Conservation (phyloP, 768 basidiomycete genomes). For the Xanthoconium purpureum region DNA sequence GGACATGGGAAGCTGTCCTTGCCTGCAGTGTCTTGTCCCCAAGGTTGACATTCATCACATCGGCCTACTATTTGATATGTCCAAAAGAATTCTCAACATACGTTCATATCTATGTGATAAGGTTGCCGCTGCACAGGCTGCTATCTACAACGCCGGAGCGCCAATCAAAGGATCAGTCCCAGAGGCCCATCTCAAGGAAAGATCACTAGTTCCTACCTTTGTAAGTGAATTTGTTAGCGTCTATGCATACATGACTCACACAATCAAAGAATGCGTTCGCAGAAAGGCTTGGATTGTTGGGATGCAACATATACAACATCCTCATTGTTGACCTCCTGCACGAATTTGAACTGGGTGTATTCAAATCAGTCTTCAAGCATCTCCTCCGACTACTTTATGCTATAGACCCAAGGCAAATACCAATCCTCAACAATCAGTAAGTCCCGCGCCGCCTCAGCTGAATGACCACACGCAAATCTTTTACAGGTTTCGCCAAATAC, state of each 20-base stretch:
- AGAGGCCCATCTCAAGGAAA: not conserved
- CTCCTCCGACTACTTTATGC: constrained; percentile 32
- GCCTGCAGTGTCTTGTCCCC: not conserved
- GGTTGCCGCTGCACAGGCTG: not conserved
- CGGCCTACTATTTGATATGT: not conserved
- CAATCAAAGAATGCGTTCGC: constrained; percentile 36
- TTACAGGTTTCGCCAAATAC: constrained; percentile 15
- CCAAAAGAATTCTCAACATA: not conserved
- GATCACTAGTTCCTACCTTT: not conserved
- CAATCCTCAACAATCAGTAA: constrained; percentile 26
- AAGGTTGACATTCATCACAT: not conserved
- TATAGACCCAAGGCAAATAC: constrained; percentile 5
- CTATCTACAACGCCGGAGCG: not conserved
- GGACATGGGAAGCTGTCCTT: not conserved
- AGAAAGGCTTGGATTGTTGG: constrained; percentile 10
- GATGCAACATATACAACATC: constrained; percentile 25
- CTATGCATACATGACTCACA: too few species aligned
- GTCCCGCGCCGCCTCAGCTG: too few species aligned
- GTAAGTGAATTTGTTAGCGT: too few species aligned
- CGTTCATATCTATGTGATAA: not conserved
- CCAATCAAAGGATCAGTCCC: not conserved
- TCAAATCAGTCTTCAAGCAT: constrained; percentile 37
- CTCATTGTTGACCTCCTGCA: constrained; percentile 35
- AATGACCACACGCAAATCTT: too few species aligned
- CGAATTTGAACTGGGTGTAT: constrained; percentile 39